Evolutionary conservation across 2,329 filamentous ascomycete genomes (phyloP).

Genomic region (Aspergillus nomiae): DNA sequence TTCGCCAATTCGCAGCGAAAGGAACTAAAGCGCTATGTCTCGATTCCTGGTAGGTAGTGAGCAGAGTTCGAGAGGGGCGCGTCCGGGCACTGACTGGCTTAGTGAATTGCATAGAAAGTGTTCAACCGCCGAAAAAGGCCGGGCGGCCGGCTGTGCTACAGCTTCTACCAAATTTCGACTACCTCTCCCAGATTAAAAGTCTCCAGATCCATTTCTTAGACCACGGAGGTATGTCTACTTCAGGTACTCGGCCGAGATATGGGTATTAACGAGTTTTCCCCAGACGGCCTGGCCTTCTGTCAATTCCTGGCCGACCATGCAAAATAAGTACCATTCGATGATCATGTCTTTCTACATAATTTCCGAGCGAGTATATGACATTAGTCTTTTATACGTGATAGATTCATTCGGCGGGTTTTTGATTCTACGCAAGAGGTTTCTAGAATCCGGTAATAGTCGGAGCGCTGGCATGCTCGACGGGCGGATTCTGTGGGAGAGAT

Average conservation of each 20-base stretch:
- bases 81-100: not conserved
- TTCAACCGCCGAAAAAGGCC: conserved; percentile 43
- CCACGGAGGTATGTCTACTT: conserved; percentile 33
- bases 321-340: conserved; percentile 5
- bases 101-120: conserved; percentile 43
- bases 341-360: not conserved
- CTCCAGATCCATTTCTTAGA: conserved; percentile 43
- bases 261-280: not conserved
- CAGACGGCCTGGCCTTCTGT: conserved; percentile 36
- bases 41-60: conserved; percentile 36
- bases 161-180: conserved; percentile 43
- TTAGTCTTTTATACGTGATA: not conserved
- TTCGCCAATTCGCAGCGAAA: conserved; percentile 47
- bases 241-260: not conserved
- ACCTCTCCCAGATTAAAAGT: conserved; percentile 42
- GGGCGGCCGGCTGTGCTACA: conserved; percentile 40
- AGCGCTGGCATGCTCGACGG: not conserved
- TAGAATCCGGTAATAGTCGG: not conserved
- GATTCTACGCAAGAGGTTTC: not conserved
- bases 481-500: not conserved
- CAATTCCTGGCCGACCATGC: conserved; percentile 28
- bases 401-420: not conserved
- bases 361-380: not conserved
- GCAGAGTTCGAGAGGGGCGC: not conserved
- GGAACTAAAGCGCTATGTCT: conserved; percentile 44